Conservation (phyloP, 2,329 filamentous ascomycete species). For the Zymoseptoria crescenta region DNA sequence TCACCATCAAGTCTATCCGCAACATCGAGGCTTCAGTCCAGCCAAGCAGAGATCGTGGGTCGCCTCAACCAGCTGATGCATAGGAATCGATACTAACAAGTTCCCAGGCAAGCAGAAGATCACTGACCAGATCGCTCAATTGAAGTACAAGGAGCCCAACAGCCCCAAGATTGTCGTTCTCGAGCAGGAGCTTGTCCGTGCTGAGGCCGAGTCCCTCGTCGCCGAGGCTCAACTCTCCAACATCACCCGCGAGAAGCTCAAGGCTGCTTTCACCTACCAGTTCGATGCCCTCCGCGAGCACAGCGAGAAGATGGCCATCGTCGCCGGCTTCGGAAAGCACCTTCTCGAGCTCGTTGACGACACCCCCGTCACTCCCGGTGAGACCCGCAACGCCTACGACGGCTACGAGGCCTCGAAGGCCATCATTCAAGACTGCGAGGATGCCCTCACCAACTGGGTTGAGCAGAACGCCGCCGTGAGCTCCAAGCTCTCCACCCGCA, state of each 20-base stretch:
- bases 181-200: slow-evolving; percentile 95
- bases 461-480: slow-evolving; percentile 79
- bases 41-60: slow-evolving; percentile 88
- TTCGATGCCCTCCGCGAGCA: slow-evolving; percentile 97
- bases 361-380: slow-evolving; percentile 90
- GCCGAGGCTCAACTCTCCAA: slow-evolving; percentile 97
- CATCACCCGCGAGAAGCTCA: slow-evolving; percentile 98
- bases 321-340: slow-evolving; percentile 96
- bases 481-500: slow-evolving; percentile 77
- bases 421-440: slow-evolving; percentile 98
- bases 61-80: not conserved
- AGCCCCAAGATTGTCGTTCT: slow-evolving; percentile 95
- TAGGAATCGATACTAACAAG: not conserved
- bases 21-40: slow-evolving; percentile 99
- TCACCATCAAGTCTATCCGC: slow-evolving; percentile 98
- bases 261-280: slow-evolving; percentile 95
- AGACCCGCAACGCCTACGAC: slow-evolving; percentile 92
- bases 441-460: slow-evolving; percentile 95
- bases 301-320: slow-evolving; percentile 96
- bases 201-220: slow-evolving; percentile 96
- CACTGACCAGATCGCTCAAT: slow-evolving; percentile 93
- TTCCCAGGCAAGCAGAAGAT: slow-evolving; percentile 90
- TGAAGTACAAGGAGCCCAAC: slow-evolving; percentile 99
- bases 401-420: slow-evolving; percentile 97
- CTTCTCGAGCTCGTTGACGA: slow-evolving; percentile 95